Conservation (phyloP, 1,139 yeast species). For the Pneumocystis carinii region DNA sequence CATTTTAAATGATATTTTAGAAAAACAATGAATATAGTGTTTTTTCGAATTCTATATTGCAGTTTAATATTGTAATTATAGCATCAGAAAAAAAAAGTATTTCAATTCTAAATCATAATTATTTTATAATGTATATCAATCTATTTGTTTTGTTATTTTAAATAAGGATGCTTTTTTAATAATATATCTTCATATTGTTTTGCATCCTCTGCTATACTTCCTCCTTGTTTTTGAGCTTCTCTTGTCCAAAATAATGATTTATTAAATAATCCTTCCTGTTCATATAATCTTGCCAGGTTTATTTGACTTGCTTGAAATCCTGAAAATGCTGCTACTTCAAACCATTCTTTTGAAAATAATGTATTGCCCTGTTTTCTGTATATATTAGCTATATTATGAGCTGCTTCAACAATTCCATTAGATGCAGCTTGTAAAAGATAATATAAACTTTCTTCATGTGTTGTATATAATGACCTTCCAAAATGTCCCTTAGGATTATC, state of each 20-base stretch:
- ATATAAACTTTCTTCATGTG: neutral
- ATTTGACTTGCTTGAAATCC: constrained; percentile 5
- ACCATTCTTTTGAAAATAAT: constrained; percentile 7
- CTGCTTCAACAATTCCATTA: constrained; percentile 6
- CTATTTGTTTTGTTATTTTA: neutral
- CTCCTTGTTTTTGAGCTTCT: constrained; percentile 4
- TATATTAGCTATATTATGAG: constrained; percentile 7
- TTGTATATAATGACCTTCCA: neutral
- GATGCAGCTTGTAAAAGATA: constrained; percentile 5
- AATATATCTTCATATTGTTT: neutral
- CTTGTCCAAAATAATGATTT: constrained; percentile 7
- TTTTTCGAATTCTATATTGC: neutral
- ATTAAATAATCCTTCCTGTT: neutral
- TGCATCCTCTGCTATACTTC: constrained; percentile 6
- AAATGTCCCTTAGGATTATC: neutral
- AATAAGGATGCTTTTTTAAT: neutral
- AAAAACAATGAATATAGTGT: neutral
- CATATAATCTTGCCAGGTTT: constrained; percentile 7
- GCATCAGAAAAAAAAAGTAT: neutral
- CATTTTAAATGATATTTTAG: constrained; percentile 41
- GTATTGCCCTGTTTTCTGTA: constrained; percentile 4
- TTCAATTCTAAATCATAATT: neutral
- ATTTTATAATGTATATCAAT: neutral
- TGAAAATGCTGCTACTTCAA: constrained; percentile 5
- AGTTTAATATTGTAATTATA: neutral